Conservation (phyloP, 1,284 basidiomycete species). For the Thecaphora thlaspeos region DNA sequence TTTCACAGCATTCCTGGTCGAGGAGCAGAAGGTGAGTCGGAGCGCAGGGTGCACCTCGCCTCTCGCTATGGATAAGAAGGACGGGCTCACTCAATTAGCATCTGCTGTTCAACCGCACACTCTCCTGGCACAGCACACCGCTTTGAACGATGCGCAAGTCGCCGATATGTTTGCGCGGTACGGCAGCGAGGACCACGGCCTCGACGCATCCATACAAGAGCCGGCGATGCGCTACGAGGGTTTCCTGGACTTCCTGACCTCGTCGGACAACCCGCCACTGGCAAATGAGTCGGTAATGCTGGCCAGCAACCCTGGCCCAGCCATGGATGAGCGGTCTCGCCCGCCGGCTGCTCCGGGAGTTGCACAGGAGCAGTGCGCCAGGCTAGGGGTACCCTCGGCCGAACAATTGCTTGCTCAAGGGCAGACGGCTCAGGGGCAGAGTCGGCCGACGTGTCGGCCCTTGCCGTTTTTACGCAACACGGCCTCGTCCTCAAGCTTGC, state of each 20-base stretch:
- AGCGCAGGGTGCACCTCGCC: too few species aligned
- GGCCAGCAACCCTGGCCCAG: neutral
- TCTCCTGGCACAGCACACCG: neutral
- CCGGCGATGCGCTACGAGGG: slow-evolving; percentile 37
- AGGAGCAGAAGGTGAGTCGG: neutral
- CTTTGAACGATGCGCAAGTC: slow-evolving; percentile 18
- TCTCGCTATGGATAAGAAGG: too few species aligned
- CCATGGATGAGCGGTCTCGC: too few species aligned
- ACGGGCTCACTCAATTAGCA: too few species aligned
- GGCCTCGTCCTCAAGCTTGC: neutral
- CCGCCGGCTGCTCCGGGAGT: too few species aligned
- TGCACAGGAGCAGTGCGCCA: too few species aligned
- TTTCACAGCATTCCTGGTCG: neutral
- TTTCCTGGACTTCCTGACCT: slow-evolving; percentile 48
- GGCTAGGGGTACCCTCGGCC: too few species aligned
- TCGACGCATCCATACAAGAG: slow-evolving; percentile 8
- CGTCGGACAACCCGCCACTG: slow-evolving; percentile 46
- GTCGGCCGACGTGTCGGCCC: too few species aligned
- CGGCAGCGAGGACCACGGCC: slow-evolving; percentile 15
- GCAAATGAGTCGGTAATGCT: slow-evolving; percentile 21
- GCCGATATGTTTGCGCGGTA: slow-evolving; percentile 26
- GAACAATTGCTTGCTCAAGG: too few species aligned
- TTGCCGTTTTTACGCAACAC: too few species aligned
- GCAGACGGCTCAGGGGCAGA: too few species aligned
- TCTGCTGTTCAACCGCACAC: too few species aligned